A percentile compares a stretch with the other conserved stretches of the same genome.
phyloP scores from a whole-genome alignment of 768 basidiomycete genomes.

The Mycena amicta region DNA sequence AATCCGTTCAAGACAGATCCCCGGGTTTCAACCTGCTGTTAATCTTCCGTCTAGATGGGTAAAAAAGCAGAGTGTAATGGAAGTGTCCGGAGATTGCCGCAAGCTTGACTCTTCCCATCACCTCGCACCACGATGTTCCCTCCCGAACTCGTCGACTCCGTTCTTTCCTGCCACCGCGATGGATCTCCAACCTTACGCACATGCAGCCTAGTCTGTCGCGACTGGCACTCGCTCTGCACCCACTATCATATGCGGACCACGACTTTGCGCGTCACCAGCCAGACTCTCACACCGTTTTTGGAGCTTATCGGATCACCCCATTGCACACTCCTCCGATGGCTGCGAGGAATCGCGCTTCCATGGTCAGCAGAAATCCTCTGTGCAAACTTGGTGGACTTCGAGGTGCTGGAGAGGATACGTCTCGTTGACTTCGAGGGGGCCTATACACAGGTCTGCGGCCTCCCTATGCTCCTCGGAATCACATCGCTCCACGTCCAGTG shows the following conservation, averaged over 20 bases:
- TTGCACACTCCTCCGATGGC: no score
- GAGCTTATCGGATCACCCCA: neutral
- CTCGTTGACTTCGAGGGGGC: neutral
- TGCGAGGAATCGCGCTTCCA: neutral
- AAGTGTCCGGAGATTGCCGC: no score
- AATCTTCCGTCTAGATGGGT: no score
- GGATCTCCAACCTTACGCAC: neutral
- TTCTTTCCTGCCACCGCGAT: neutral
- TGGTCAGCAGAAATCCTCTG: no score
- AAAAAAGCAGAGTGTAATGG: no score
- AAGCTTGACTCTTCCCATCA: no score
- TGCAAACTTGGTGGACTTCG: no score
- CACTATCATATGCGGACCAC: neutral
- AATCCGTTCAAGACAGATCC: no score
- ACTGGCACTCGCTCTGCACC: neutral
- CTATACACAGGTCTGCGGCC: neutral
- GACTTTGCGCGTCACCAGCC: neutral
- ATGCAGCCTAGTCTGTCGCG: neutral
- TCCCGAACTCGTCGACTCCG: neutral
- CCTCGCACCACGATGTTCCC: no score
- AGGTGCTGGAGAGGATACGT: no score
- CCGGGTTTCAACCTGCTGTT: no score
- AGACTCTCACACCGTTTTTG: neutral
- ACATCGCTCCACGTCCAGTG: no score
- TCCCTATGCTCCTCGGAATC: neutral